These are phyloP conservation scores for Euclidium syriacum DNA, from an alignment of 345 rosid genomes.

Conservation along the genomic window DNA sequence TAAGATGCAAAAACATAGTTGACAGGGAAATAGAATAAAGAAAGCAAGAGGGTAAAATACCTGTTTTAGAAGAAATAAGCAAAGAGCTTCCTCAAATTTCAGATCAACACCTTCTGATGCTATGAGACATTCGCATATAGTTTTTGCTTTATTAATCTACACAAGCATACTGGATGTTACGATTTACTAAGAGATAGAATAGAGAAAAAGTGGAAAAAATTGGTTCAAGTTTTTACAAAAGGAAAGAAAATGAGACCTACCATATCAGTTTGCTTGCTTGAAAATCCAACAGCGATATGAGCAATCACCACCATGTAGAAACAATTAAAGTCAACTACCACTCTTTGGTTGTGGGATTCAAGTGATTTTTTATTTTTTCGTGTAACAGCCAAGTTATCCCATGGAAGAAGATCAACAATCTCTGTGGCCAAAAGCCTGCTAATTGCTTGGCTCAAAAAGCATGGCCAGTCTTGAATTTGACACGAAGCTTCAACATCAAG, in stretches of 20 bases:
- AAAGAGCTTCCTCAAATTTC: slow-evolving; percentile 83
- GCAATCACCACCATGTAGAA: slow-evolving; percentile 71
- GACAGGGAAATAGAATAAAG: background rate
- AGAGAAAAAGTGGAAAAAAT: background rate
- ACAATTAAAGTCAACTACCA: slow-evolving; percentile 69
- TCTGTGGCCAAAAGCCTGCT: slow-evolving; percentile 72
- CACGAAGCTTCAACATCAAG: slow-evolving; percentile 81
- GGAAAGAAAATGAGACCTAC: slow-evolving; percentile 37
- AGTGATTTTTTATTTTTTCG: slow-evolving; percentile 88
- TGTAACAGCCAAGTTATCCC: slow-evolving; percentile 65
- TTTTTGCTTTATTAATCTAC: slow-evolving; percentile 76
- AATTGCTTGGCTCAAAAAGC: slow-evolving; percentile 75
- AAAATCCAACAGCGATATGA: slow-evolving; percentile 88
- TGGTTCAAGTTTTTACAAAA: slow-evolving; percentile 16
- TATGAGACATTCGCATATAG: slow-evolving; percentile 72
- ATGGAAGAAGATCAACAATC: slow-evolving; percentile 85
- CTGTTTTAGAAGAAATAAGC: slow-evolving; percentile 85
- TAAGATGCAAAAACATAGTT: background rate
- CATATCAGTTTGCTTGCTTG: slow-evolving; percentile 68
- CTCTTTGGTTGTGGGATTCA: slow-evolving; percentile 92
- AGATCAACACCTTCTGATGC: slow-evolving; percentile 81
- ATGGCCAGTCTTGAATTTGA: slow-evolving; percentile 87
- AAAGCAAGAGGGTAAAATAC: slow-evolving; percentile 31
- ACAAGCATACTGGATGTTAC: slow-evolving; percentile 25
- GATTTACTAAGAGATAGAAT: slow-evolving; percentile 3